phyloP scores from a whole-genome alignment of 768 basidiomycete genomes.

The Macrolepiota dolichaula region DNA sequence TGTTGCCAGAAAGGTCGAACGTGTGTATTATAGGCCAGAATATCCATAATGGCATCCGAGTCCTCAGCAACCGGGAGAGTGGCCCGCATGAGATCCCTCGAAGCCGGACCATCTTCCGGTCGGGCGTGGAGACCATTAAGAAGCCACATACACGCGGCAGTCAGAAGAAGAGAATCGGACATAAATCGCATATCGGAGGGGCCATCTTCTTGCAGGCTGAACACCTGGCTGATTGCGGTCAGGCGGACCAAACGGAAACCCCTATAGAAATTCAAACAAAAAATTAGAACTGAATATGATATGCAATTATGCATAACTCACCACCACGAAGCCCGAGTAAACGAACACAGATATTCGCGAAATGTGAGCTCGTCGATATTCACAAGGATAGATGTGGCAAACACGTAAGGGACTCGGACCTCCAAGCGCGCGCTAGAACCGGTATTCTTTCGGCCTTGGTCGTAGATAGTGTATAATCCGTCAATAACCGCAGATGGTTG shows the following conservation, averaged over 20 bases:
- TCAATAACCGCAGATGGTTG: neutral
- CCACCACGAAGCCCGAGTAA: no score
- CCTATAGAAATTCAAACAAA: no score
- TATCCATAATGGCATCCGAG: neutral
- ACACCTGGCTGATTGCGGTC: neutral
- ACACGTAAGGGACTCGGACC: slow-evolving; percentile 6
- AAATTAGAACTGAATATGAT: no score
- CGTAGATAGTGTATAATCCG: neutral
- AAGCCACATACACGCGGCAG: slow-evolving; percentile 15
- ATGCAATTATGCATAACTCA: no score
- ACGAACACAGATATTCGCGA: no score
- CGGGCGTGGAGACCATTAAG: slow-evolving; percentile 4
- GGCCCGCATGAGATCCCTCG: slow-evolving; percentile 14
- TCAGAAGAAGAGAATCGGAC: slow-evolving; percentile 11
- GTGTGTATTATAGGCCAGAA: neutral
- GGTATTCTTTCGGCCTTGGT: neutral
- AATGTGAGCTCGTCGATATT: no score
- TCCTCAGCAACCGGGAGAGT: slow-evolving; percentile 8
- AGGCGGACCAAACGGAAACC: neutral
- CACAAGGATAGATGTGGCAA: no score
- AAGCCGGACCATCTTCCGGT: slow-evolving; percentile 14
- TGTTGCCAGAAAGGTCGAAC: neutral
- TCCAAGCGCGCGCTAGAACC: slow-evolving; percentile 1
- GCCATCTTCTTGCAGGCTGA: slow-evolving; percentile 1
- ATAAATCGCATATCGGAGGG: neutral